phyloP scores from a whole-genome alignment of 106 monocot species.

The Amphibolis antarctica region DNA sequence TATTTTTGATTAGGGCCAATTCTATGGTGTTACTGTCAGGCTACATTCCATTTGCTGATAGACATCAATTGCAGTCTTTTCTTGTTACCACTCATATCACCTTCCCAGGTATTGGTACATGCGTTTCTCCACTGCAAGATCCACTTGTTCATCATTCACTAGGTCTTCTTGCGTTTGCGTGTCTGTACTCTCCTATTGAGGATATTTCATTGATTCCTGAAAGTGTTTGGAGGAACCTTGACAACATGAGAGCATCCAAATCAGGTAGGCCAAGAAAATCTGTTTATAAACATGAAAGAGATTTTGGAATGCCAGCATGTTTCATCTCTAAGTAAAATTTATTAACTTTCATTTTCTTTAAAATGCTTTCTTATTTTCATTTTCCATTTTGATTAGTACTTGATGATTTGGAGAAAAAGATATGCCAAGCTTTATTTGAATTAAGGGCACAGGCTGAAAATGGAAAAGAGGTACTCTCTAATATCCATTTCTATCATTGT shows the following conservation, averaged over 20 bases:
- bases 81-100: constrained; percentile 41
- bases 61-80: constrained; percentile 57
- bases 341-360: not conserved
- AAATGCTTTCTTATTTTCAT: not conserved
- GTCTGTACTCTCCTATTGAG: constrained; percentile 67
- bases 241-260: constrained; percentile 45
- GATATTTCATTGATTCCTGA: constrained; percentile 78
- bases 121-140: constrained; percentile 33
- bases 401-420: constrained; percentile 50
- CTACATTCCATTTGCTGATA: constrained; percentile 55
- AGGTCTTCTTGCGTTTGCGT: constrained; percentile 61
- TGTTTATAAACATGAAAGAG: too few relatives aligned
- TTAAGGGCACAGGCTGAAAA: constrained; percentile 42
- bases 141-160: constrained; percentile 50
- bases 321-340: not conserved
- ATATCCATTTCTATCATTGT: constrained; percentile 1
- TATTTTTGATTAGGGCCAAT: constrained; percentile 45
- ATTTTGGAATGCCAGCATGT: too few relatives aligned
- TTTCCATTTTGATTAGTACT: constrained; percentile 22
- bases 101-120: constrained; percentile 30
- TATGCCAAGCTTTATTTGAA: constrained; percentile 50
- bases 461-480: constrained; percentile 47
- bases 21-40: constrained; percentile 65
- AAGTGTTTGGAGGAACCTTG: constrained; percentile 67
- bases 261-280: constrained; percentile 44